Percentiles rank a stretch among this genome's conserved stretches.
Conservation (phyloP, 495 filamentous ascomycete species). For the Neurospora sp. region DNA sequence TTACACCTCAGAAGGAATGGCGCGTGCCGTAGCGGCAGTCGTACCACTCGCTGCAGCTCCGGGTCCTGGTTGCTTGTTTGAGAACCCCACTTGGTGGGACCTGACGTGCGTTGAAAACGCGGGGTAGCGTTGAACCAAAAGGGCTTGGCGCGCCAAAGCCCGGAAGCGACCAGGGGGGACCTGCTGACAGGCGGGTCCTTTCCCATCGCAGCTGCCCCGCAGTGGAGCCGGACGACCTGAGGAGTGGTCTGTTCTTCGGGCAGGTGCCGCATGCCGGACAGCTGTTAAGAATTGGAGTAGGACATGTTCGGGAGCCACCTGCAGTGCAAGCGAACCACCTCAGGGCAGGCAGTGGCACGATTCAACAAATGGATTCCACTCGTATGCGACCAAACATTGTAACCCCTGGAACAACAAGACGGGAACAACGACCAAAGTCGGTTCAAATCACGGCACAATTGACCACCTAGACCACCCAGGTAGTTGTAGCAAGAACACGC, state of each 20-base stretch:
- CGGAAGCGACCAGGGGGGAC: not conserved
- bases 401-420: not conserved
- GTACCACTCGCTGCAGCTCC: not conserved
- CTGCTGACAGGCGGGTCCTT: not conserved
- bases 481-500: not conserved
- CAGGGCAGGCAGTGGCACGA: not conserved
- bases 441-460: not conserved
- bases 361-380: not conserved
- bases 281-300: not conserved
- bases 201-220: not conserved
- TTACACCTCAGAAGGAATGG: not conserved
- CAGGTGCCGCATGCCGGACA: not conserved
- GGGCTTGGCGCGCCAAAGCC: not conserved
- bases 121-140: constrained; percentile 3
- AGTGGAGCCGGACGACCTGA: not conserved
- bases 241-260: not conserved
- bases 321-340: not conserved
- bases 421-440: not conserved
- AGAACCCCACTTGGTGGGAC: not conserved
- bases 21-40: not conserved
- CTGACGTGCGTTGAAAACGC: constrained; percentile 5
- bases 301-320: not conserved
- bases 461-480: not conserved
- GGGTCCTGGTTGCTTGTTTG: not conserved
- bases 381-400: not conserved